Conservation (phyloP, 108 stramenopile species). For the Heterococcus sp. region DNA sequence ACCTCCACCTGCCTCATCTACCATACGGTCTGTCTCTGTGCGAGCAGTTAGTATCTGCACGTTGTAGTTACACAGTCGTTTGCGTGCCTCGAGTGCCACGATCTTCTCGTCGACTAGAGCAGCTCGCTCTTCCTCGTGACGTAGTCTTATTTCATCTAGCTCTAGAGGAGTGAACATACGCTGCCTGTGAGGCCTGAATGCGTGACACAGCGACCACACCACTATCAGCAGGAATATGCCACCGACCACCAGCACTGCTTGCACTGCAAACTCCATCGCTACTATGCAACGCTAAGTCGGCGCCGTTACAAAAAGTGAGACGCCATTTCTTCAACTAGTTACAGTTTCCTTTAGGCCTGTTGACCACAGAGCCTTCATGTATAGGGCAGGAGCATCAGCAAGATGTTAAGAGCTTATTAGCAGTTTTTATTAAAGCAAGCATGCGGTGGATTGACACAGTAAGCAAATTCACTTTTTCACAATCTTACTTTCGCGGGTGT, state of each 20-base stretch:
- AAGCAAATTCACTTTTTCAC: too few species aligned
- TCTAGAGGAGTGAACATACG: neutral
- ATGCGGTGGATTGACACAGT: slow-evolving; percentile 38
- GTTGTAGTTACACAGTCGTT: neutral
- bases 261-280: neutral
- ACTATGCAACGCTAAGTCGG: too few species aligned
- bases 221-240: neutral
- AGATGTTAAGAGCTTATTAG: too few species aligned
- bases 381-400: too few species aligned
- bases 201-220: neutral
- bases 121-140: neutral
- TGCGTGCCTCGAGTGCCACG: neutral
- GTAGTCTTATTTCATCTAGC: neutral
- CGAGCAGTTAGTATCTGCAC: neutral
- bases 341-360: too few species aligned
- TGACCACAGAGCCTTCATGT: too few species aligned
- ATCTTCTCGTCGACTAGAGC: neutral
- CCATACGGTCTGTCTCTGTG: neutral
- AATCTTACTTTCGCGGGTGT: too few species aligned
- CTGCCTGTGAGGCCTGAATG: neutral
- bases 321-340: too few species aligned
- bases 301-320: too few species aligned
- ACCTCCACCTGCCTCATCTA: neutral
- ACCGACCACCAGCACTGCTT: neutral
- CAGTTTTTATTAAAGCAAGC: too few species aligned